These are phyloP conservation scores for Golubevia pallescens DNA, from an alignment of 1,284 basidiomycete genomes.

Conservation along the genomic window DNA sequence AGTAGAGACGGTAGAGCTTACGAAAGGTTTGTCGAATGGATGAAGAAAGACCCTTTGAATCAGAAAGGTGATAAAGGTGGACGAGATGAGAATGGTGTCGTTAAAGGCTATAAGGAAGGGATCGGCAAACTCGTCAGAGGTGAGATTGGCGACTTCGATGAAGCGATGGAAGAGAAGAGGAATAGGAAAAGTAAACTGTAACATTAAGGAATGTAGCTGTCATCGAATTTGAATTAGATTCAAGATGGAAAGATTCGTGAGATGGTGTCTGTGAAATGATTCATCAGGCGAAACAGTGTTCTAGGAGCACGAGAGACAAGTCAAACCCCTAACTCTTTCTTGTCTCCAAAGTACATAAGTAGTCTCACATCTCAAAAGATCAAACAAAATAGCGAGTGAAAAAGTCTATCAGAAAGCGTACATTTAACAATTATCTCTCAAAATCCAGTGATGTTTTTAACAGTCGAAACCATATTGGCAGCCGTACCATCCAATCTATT, in stretches of 20 bases:
- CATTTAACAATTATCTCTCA: no score
- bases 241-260: no score
- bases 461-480: conserved; percentile 1
- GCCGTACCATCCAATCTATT: conserved; percentile 8
- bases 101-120: conserved; percentile 34
- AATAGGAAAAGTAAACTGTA: neutral
- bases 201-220: neutral
- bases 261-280: no score
- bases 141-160: conserved; percentile 25
- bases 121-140: conserved; percentile 37
- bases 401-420: no score
- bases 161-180: neutral
- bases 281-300: no score
- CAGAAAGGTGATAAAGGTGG: conserved; percentile 29
- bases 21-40: conserved; percentile 47
- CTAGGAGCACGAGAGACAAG: no score
- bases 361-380: no score
- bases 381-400: no score
- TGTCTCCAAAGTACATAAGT: no score
- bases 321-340: no score
- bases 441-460: neutral
- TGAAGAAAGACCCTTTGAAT: conserved; percentile 45
- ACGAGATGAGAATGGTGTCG: conserved; percentile 34
- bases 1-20: conserved; percentile 38
- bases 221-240: no score